Percentiles rank a stretch among this genome's conserved stretches.
Evolutionary conservation across 306 rosid species (phyloP).

Genomic region (Quercus rubra): DNA sequence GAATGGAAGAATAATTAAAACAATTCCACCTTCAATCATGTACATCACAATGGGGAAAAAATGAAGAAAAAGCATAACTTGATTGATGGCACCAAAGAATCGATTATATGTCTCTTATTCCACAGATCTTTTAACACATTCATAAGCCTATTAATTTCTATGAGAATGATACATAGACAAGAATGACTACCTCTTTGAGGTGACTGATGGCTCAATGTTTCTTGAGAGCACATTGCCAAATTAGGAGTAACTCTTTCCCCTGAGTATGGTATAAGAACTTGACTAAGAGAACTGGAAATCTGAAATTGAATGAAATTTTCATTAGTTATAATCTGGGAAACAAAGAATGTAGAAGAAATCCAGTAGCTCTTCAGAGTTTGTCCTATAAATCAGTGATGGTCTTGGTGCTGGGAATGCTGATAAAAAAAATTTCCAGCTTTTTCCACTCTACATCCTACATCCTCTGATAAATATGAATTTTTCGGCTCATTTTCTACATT

Average conservation of each 20-base stretch:
- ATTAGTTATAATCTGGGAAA: constrained; percentile 46
- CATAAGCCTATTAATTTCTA: constrained; percentile 14
- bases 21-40: neutral
- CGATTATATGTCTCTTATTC: neutral
- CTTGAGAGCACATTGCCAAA: constrained; percentile 25
- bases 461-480: constrained; percentile 51
- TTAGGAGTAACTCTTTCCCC: constrained; percentile 3
- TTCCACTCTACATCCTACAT: constrained; percentile 57
- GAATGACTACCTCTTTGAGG: constrained; percentile 49
- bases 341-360: constrained; percentile 41
- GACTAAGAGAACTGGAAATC: constrained; percentile 35
- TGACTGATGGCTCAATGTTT: constrained; percentile 29
- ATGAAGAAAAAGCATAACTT: neutral
- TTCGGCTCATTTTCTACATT: constrained; percentile 45
- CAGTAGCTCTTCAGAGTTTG: constrained; percentile 3
- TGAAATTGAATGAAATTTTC: constrained; percentile 59
- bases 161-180: constrained; percentile 24
- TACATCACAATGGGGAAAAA: neutral
- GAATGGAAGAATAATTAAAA: neutral
- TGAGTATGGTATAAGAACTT: constrained; percentile 15
- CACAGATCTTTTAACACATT: neutral
- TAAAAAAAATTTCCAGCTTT: constrained; percentile 54
- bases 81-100: neutral
- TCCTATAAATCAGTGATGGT: constrained; percentile 62
- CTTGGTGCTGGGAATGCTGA: constrained; percentile 58